Conservation (phyloP, 768 basidiomycete species). For the Hericium erinaceus region DNA sequence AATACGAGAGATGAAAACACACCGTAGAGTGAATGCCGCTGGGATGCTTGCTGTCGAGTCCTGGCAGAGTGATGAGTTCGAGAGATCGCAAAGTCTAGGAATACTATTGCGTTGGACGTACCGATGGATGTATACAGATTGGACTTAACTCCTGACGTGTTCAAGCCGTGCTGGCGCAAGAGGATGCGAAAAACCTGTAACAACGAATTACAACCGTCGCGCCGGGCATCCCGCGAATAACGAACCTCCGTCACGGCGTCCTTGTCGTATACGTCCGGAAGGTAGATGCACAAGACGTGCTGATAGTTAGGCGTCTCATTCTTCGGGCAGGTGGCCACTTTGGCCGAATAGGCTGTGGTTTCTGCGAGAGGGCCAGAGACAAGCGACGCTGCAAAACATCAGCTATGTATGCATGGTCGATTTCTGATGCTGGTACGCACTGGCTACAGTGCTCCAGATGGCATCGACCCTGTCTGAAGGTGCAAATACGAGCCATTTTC, state of each 20-base stretch:
- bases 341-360: slow-evolving; percentile 47
- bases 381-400: slow-evolving; percentile 41
- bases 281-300: slow-evolving; percentile 63
- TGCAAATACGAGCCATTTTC: slow-evolving; percentile 72
- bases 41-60: slow-evolving; percentile 68
- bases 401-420: not conserved
- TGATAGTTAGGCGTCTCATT: slow-evolving; percentile 39
- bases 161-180: slow-evolving; percentile 54
- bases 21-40: slow-evolving; percentile 69
- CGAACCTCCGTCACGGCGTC: slow-evolving; percentile 43
- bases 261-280: slow-evolving; percentile 66
- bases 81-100: not conserved
- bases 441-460: slow-evolving; percentile 54
- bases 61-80: slow-evolving; percentile 22
- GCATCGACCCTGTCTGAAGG: slow-evolving; percentile 50
- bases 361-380: slow-evolving; percentile 51
- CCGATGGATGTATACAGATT: slow-evolving; percentile 59
- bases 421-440: slow-evolving; percentile 27
- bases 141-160: slow-evolving; percentile 61
- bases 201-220: not conserved
- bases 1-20: slow-evolving; percentile 12
- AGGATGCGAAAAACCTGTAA: slow-evolving; percentile 60
- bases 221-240: slow-evolving; percentile 1
- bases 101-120: slow-evolving; percentile 15
- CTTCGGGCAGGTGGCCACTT: slow-evolving; percentile 57